These are phyloP conservation scores for Phytopythium chamaehyphon DNA, from an alignment of 352 stramenopile genomes.

Conservation along the genomic window DNA sequence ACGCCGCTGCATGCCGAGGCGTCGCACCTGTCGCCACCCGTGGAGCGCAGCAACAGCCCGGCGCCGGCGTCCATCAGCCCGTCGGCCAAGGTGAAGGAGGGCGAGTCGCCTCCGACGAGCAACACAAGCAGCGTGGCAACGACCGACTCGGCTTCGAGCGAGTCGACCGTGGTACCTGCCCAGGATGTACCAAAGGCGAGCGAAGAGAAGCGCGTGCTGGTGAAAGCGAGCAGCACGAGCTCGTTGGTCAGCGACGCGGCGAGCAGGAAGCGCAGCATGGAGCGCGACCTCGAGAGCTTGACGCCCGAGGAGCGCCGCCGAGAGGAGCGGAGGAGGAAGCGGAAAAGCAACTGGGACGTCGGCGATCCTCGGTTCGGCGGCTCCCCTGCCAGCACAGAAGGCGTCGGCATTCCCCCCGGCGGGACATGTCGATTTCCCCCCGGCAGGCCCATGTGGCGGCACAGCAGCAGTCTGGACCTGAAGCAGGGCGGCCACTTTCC, in stretches of 20 bases:
- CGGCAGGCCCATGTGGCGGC: conserved; percentile 48
- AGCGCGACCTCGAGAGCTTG: conserved; percentile 25
- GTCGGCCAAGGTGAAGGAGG: conserved; percentile 46
- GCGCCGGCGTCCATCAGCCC: conserved; percentile 45
- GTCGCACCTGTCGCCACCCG: conserved; percentile 46
- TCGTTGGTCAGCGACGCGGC: conserved; percentile 8
- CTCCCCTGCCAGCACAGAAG: conserved; percentile 18
- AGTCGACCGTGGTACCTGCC: conserved; percentile 8
- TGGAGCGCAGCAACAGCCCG: conserved; percentile 38
- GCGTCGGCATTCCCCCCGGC: conserved; percentile 38
- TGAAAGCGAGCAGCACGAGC: conserved; percentile 24
- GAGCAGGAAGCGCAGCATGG: conserved; percentile 41
- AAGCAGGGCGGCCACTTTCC: conserved; percentile 53
- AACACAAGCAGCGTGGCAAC: too few species aligned
- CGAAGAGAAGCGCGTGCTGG: conserved; percentile 16
- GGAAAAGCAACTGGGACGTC: conserved; percentile 82
- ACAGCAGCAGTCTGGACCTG: conserved; percentile 62
- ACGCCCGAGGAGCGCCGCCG: conserved; percentile 58
- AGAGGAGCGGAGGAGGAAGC: conserved; percentile 56
- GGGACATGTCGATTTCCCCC: conserved; percentile 58
- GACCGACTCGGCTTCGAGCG: conserved; percentile 5
- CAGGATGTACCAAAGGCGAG: conserved; percentile 2
- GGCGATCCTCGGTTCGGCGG: conserved; percentile 57
- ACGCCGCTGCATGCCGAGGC: conserved; percentile 34
- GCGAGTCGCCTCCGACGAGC: conserved; percentile 20